Base-by-base conservation (phyloP, 1,139 yeast species). In the Suhomyces guaymorum region DNA sequence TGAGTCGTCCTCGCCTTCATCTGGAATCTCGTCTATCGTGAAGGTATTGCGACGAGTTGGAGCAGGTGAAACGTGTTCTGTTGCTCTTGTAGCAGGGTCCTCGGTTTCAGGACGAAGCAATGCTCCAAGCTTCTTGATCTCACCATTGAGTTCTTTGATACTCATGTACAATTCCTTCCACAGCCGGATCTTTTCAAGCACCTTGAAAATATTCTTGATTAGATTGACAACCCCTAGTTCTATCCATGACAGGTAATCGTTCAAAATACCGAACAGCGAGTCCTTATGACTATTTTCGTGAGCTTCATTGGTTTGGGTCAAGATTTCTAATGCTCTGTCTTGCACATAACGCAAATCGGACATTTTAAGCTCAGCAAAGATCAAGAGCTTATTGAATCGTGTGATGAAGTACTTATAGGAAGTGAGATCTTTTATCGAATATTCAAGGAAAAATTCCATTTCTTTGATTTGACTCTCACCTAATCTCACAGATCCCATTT, bases 401-500 rank as follows among this genome's bases (percentile, higher is more conserved):
- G 59, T 55, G 11, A 75, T 52, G 1, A 51, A 37, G 1, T 38
- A 44, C 11, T 57, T 55, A 36, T 72, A 66, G 2, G 49, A 51
- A 2, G 49, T 53, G 21, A 82, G 52, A 46, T 82, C 87, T 9
- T 62, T 59, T 15, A 62, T 43, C 1, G 84, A 75, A 46, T 70
- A 82, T 27, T 68, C 67, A 17, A 82, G 51, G 48, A 85, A 84
- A 21, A 67, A 66, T 32, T 73, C 77, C 29, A 80, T 78, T 30
- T 80, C 84, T 12, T 65, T 52, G 3, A 69, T 51, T 29, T 65
- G 61, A n/a, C 36, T 36, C 2, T 40, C 38, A 2, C 61, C 47
- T 15, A 65, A 47, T 15, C 50, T 57, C 2, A 61, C 54, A 4
- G 54, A 59, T 1, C 64, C 64, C 7, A 17, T 17, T 17, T 17